Conservation (phyloP, 352 stramenopile genomes). For the Thraustochytrium striatum region DNA sequence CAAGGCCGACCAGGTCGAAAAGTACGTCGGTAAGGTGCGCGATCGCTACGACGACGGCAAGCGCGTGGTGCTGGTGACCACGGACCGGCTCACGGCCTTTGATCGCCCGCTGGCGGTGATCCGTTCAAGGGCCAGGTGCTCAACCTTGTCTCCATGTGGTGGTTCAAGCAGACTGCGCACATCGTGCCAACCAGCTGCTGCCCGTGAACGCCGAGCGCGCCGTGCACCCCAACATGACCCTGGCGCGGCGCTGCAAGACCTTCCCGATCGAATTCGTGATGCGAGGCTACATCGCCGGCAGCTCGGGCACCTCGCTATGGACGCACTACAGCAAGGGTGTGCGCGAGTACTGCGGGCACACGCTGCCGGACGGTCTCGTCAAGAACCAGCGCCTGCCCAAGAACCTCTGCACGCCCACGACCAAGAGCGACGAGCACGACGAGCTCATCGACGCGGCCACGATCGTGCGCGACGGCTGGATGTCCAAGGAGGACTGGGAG, state of each 20-base stretch:
- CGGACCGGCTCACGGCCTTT: constrained; percentile 96
- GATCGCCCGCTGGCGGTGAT: constrained; percentile 90
- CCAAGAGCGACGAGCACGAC: constrained; percentile 95
- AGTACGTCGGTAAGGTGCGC: constrained; percentile 68
- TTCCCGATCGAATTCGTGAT: constrained; percentile 99
- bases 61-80: constrained; percentile 91
- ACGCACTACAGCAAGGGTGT: constrained; percentile 95
- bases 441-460: constrained; percentile 91
- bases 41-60: constrained; percentile 81
- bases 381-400: constrained; percentile 94
- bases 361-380: constrained; percentile 82
- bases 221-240: constrained; percentile 88
- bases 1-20: constrained; percentile 31
- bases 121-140: constrained; percentile 70
- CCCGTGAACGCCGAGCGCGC: constrained; percentile 54
- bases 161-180: constrained; percentile 73
- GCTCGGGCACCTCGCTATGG: constrained; percentile 96
- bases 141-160: constrained; percentile 50
- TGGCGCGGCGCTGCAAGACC: constrained; percentile 88
- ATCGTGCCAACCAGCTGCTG: constrained; percentile 96
- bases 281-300: constrained; percentile 87
- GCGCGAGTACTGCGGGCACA: constrained; percentile 92
- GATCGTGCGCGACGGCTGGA: constrained; percentile 84
- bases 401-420: constrained; percentile 96
- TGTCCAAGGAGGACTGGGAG: constrained; percentile 94